Base-by-base conservation (phyloP, 73 alveolate genomes). In the Blepharisma stoltei region DNA sequence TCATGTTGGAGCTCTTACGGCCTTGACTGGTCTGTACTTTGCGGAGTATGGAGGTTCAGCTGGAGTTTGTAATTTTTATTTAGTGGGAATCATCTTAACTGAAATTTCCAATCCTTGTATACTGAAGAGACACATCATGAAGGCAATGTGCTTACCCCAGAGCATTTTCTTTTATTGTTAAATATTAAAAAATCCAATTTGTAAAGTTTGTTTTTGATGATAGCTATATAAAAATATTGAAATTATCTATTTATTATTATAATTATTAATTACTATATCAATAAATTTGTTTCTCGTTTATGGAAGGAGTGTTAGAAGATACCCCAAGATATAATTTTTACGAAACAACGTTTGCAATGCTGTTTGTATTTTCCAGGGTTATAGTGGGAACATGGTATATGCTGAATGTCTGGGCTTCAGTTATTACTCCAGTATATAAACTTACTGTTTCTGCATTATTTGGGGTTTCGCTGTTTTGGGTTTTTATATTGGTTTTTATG, bases 1-100 rank as follows among this genome's bases (percentile, higher is more conserved):
- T 60, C 73, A 60, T 25, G 11, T 60, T 52, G n/a, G n/a, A 14
- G 66, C 66, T 52, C 66, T 52, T 11, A 52, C 4, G n/a, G 66
- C 66, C 23, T 52, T 52, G 66, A 14, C 4, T 1, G 23, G 27
- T 52, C n/a, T 52, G 66, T 52, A 52, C 23, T 52, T 52, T 52
- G n/a, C 66, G 4, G n/a, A 11, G 66, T 14, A 14, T 52, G 66
- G 66, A 14, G 66, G 66, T 20, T 52, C 66, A 52, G 66, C 66
- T 14, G n/a, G 27, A 1, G 66, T 20, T 52, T 11, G 66, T 52
- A 52, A 52, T 20, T 14, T 14, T 14, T 52, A 52, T 14, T 14
- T 52, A 52, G 66, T 52, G 27, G 66, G 66, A 20, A 11, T 52
- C 23, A 14, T 52, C 27, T 20, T 52, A 14, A 52, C 66, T 52